Evolutionary conservation across 2,329 filamentous ascomycete species (phyloP), one percentile per base, ranked within the genome.

Genomic region (Lasiodiplodia hormozganensis): DNA sequence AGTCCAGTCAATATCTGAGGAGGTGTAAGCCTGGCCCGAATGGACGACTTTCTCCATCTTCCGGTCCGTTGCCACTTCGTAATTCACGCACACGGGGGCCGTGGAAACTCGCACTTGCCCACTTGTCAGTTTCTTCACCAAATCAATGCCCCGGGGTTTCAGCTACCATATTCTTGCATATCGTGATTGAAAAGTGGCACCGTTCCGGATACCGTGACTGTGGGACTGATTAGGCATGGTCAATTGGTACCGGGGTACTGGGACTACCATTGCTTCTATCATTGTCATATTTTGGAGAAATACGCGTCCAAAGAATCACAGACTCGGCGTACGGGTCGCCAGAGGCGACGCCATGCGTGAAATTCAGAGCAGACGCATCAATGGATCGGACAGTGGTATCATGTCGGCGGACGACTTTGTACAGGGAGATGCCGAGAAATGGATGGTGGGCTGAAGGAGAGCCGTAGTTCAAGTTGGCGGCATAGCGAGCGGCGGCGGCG

Each of bases 1-100:
- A 0, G 90, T 93, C 74, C 89, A 93, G 74, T 93, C 90, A 65
- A 93, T 87, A 74, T 93, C 90, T 0, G 86, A 90, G 31, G 85
- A 90, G 0, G 90, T 93, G 74, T 89, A 92, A 1, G 85, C 89
- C n/a, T 80, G 85, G 3, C 90, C 90, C 2, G 80, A 81, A 56
- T 84, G 81, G 4, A 87, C 85, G 10, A 86, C 79, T 1, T 81
- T 72, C 6, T 79, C 76, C 54, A 86, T 82, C 38, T 79, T 77
- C 51, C 81, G 72, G 71, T 85, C 83, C 28, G 79, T 78, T 7
- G 83, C 82, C 23, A 92, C 85, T 68, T 84, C 85, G 82, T 87
- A 93, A 47, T 88, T 82, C 1, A 92, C 84, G 72, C 90, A 93
- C 49, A 92, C 83, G 0, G 90, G 89, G 12, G 87, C 82, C 57